Evolutionary conservation across 768 basidiomycete species (phyloP).

Genomic region (Suillus placidus): DNA sequence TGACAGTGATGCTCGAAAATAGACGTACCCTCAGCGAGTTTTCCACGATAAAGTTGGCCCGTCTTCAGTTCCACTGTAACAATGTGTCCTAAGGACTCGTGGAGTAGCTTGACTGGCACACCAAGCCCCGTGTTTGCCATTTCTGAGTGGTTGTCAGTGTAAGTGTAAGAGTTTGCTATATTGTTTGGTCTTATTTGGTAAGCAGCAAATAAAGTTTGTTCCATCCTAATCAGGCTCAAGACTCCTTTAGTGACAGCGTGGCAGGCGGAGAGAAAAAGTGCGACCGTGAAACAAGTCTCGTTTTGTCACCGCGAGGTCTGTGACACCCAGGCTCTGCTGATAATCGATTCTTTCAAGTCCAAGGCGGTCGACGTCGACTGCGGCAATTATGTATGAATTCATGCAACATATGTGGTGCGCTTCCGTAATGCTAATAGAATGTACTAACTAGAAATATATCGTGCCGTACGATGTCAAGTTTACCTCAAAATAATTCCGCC

Average conservation of each 20-base stretch:
- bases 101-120: conserved; percentile 94
- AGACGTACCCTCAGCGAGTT: conserved; percentile 88
- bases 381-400: not conserved
- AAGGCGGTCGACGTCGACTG: too few relatives aligned
- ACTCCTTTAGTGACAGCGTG: not conserved
- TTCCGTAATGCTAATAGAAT: not conserved
- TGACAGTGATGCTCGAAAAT: conserved; percentile 10
- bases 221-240: not conserved
- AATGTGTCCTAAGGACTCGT: conserved; percentile 94
- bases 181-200: conserved; percentile 11
- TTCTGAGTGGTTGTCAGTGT: conserved; percentile 17
- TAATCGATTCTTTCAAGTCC: not conserved
- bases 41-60: conserved; percentile 95
- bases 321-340: not conserved
- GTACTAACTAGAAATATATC: not conserved
- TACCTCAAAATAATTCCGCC: conserved; percentile 21
- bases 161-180: conserved; percentile 22
- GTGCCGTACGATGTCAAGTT: conserved; percentile 18
- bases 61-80: conserved; percentile 99
- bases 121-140: conserved; percentile 69
- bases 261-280: not conserved
- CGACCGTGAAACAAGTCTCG: not conserved
- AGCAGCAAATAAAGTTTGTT: not conserved
- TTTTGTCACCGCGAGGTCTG: not conserved
- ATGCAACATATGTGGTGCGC: too few relatives aligned